Evolutionary conservation across 2,329 filamentous ascomycete species (phyloP), one percentile per base, ranked within the genome.

Genomic region (Pseudogymnoascus sp.): DNA sequence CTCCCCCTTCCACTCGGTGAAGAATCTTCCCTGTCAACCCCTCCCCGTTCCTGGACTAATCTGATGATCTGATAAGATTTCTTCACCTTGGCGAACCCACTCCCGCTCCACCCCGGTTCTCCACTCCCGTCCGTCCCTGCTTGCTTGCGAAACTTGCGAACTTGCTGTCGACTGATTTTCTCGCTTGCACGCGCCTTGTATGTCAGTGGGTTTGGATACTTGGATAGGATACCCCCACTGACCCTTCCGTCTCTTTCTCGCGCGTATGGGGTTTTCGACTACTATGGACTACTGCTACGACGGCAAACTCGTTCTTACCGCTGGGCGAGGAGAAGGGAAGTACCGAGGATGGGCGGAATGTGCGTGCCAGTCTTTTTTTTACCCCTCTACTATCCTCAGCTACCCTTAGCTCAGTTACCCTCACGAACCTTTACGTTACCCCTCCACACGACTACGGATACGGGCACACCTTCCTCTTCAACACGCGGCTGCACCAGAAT

Each of bases 31-130:
- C n/a, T 40, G 37, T 16, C 7, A 1, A 14, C 6, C 37, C 40
- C 18, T 5, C 8, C 10, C 16, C 18, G 40, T 45, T 45, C 40
- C 40, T 45, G 40, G 8, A 45, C 16, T 45, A 79, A 81, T 81
- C 79, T 78, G 79, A 81, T 81, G 74, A 82, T 82, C 80, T 79
- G 80, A 81, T 82, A 81, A 81, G 79, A 76, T 76, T 45, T 45
- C 40, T 45, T 21, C 40, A 21, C 40, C 40, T 45, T 45, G 39
- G 39, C 39, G 39, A 29, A n/a, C 39, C 39, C 39, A 3, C n/a
- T 40, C 37, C n/a, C 37, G 37, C 37, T 6, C 37, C 37, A 39
- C 37, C 37, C 14, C n/a, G 14, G 39, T 8, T 8, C n/a, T 18
- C n/a, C 39, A 40, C 39, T 40, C 37, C 37, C 37, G 37, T 26